A percentile compares a stretch with the other conserved stretches of the same genome.
Conservation (phyloP, 805 yeast species). For the Schizosaccharomyces japonicus region DNA sequence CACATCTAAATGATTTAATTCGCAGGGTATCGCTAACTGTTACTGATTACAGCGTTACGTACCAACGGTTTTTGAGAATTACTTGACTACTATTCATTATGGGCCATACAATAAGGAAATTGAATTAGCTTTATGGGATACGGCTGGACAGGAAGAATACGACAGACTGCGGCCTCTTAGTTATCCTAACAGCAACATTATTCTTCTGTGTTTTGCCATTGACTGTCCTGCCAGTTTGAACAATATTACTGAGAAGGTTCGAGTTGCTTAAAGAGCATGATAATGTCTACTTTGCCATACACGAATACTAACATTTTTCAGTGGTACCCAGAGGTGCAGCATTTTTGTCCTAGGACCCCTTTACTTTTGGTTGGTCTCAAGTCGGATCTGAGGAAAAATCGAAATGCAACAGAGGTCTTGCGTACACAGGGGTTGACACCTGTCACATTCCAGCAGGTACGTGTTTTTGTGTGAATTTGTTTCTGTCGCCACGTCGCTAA, state of each 20-base stretch:
- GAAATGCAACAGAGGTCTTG: slow-evolving; percentile 10
- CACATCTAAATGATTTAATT: too few relatives aligned
- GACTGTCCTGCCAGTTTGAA: slow-evolving; percentile 38
- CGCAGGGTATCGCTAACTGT: not conserved
- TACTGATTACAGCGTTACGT: slow-evolving; percentile 24
- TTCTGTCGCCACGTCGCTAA: not conserved
- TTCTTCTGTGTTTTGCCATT: slow-evolving; percentile 54
- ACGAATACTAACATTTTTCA: slow-evolving; percentile 1
- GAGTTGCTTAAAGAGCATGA: too few relatives aligned
- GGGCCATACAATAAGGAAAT: slow-evolving; percentile 28
- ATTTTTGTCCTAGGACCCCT: slow-evolving; percentile 59
- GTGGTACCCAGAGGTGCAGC: slow-evolving; percentile 73
- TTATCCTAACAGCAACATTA: slow-evolving; percentile 55
- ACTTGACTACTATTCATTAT: slow-evolving; percentile 31
- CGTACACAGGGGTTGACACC: slow-evolving; percentile 13
- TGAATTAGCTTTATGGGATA: slow-evolving; percentile 65
- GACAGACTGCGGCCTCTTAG: slow-evolving; percentile 56
- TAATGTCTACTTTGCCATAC: too few relatives aligned
- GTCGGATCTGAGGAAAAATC: slow-evolving; percentile 28
- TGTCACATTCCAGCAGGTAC: slow-evolving; percentile 21
- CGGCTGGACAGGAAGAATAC: slow-evolving; percentile 77
- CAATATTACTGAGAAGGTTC: slow-evolving; percentile 36
- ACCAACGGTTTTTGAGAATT: slow-evolving; percentile 68
- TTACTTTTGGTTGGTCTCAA: slow-evolving; percentile 64
- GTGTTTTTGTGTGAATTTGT: not conserved